Evolutionary conservation across 2,329 filamentous ascomycete genomes (phyloP).

Genomic region (Calonectria pauciramosa): DNA sequence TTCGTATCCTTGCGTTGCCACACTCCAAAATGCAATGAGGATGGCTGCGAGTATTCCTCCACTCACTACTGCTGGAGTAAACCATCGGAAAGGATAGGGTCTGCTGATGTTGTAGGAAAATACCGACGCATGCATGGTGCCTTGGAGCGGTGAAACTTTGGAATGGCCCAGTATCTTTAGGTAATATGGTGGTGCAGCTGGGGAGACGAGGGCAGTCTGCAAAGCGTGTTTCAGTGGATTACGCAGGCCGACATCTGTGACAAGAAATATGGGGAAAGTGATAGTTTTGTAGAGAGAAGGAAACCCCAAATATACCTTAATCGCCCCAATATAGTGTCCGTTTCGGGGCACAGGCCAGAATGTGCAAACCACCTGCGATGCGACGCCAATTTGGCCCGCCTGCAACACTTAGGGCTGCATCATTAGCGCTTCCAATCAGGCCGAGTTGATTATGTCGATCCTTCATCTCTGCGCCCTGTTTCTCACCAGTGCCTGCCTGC

Average conservation of each 20-base stretch:
- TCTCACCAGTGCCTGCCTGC: neutral
- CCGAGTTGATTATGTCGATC: neutral
- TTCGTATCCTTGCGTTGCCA: neutral
- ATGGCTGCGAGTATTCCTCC: neutral
- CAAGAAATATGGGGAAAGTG: neutral
- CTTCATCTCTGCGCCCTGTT: neutral
- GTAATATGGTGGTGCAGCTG: neutral
- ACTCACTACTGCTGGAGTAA: conserved; percentile 1
- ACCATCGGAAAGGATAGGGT: conserved; percentile 11
- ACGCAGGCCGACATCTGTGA: neutral
- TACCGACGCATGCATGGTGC: neutral
- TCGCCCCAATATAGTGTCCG: neutral
- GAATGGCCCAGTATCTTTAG: neutral
- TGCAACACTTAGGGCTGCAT: neutral
- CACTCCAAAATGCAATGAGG: neutral
- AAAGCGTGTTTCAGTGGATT: too few species aligned
- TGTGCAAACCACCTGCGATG: neutral
- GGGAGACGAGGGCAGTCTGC: too few species aligned
- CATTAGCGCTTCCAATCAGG: neutral
- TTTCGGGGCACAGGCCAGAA: neutral
- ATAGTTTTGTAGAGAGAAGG: neutral
- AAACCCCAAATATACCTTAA: too few species aligned
- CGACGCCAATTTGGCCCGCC: neutral
- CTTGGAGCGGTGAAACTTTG: neutral
- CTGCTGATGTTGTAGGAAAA: conserved; percentile 5